phyloP scores from a whole-genome alignment of 345 rosid species.

The Salix koriyanagi region DNA sequence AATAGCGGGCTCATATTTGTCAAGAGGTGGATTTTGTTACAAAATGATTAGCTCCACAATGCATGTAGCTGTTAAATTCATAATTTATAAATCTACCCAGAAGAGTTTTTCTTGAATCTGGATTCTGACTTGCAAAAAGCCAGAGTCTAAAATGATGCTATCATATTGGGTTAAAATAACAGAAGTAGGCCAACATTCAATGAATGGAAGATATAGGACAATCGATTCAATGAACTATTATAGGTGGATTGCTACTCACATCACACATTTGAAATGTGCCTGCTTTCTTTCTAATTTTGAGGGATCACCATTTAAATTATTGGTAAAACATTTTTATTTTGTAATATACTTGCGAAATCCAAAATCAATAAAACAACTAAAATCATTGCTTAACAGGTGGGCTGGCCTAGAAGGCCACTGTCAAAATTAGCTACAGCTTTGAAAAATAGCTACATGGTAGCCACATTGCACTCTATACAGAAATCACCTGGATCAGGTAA shows the following conservation, averaged over 20 bases:
- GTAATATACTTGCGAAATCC: too few relatives aligned
- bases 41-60: neutral
- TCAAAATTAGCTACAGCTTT: slow-evolving; percentile 81
- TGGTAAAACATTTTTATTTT: neutral
- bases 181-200: neutral
- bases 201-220: neutral
- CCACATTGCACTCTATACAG: slow-evolving; percentile 66
- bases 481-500: slow-evolving; percentile 66
- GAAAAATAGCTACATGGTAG: slow-evolving; percentile 95
- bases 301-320: neutral
- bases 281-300: neutral
- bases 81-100: neutral
- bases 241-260: neutral
- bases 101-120: neutral
- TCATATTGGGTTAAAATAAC: neutral
- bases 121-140: neutral
- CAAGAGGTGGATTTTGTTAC: neutral
- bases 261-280: neutral
- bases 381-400: slow-evolving; percentile 46
- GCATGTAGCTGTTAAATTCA: neutral
- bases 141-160: neutral
- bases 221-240: too few relatives aligned
- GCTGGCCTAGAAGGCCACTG: slow-evolving; percentile 93
- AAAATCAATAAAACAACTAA: neutral
- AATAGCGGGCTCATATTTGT: neutral